Conservation (phyloP, 768 basidiomycete genomes). For the Pleurotus pulmonarius region DNA sequence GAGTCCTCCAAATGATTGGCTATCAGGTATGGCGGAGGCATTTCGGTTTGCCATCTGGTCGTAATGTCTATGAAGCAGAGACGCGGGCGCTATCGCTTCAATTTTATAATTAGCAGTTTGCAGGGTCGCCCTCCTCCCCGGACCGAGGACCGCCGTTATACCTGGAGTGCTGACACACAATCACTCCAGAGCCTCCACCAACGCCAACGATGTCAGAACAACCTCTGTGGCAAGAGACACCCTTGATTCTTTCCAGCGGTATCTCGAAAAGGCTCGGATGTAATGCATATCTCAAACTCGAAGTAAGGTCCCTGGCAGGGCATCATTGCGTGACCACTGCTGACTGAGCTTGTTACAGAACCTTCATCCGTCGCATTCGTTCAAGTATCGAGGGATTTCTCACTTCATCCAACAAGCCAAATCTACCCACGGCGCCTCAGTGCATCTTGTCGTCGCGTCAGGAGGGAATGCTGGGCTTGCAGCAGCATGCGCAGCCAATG, state of each 20-base stretch:
- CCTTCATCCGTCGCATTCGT: conserved; percentile 69
- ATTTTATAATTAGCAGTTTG: too few species aligned
- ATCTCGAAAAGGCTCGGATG: conserved; percentile 52
- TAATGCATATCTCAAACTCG: conserved; percentile 67
- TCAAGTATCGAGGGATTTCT: conserved; percentile 74
- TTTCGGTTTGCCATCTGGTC: too few species aligned
- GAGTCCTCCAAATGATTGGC: too few species aligned
- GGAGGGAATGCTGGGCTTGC: conserved; percentile 82
- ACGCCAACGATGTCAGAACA: not conserved
- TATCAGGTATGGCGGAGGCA: too few species aligned
- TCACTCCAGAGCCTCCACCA: too few species aligned
- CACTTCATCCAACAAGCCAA: conserved; percentile 52
- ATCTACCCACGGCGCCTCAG: conserved; percentile 42
- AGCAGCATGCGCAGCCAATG: conserved; percentile 57
- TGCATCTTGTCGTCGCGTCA: conserved; percentile 69
- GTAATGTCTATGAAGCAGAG: too few species aligned
- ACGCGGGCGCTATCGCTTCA: too few species aligned
- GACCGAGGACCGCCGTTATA: too few species aligned
- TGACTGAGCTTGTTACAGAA: conserved; percentile 38
- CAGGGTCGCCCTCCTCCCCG: too few species aligned
- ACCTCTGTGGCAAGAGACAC: conserved; percentile 57
- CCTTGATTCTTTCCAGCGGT: conserved; percentile 55
- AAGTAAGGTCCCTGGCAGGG: conserved; percentile 35
- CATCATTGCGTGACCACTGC: not conserved
- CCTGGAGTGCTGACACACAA: too few species aligned